Base-by-base conservation (phyloP, 2,329 filamentous ascomycete species). In the Paecilomyces fulvus region DNA sequence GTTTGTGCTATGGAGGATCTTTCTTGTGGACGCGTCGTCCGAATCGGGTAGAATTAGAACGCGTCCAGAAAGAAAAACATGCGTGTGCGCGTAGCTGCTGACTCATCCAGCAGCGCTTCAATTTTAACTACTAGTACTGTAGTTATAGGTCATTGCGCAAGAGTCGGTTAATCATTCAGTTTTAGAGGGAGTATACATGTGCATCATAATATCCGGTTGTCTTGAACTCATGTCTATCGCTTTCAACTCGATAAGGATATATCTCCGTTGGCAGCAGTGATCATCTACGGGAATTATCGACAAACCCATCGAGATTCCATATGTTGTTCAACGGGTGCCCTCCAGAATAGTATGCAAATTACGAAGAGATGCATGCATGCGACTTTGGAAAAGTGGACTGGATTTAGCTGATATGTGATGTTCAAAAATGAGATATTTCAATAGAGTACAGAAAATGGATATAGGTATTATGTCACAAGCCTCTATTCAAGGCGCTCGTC, bases 1-100 rank as follows among this genome's bases (percentile, higher is more conserved):
- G 11, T 53, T 20, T 62, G 59, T 60, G 56, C 58, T 63, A 56
- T 37, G 60, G 61, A 64, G 61, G 56, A 61, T 60, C 60, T 62
- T 65, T 64, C 58, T 57, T 53, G 52, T 48, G 48, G 46, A 57
- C 64, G 61, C 64, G 67, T 52, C 55, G 51, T 63, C 68, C 65
- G 56, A 59, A 71, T 70, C 54, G 28, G 69, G 69, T 58, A 69
- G 59, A 67, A 71, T 71, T 71, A 61, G 49, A 63, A 65, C 68
- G 68, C 68, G 70, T 65, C 52, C n/a, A 49, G 51, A 20, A 59
- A 58, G 59, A 57, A 60, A 60, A 55, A 21, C 46, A 25, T 53
- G 55, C 55, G 53, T n/a, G 1, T 17, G 50, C 59, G 59, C 59
- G 59, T 55, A 49, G 31, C 20, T 53, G 59, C 54, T 69, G 63